phyloP scores from a whole-genome alignment of 495 filamentous ascomycete genomes.

The Penicillium dipodomyicola region DNA sequence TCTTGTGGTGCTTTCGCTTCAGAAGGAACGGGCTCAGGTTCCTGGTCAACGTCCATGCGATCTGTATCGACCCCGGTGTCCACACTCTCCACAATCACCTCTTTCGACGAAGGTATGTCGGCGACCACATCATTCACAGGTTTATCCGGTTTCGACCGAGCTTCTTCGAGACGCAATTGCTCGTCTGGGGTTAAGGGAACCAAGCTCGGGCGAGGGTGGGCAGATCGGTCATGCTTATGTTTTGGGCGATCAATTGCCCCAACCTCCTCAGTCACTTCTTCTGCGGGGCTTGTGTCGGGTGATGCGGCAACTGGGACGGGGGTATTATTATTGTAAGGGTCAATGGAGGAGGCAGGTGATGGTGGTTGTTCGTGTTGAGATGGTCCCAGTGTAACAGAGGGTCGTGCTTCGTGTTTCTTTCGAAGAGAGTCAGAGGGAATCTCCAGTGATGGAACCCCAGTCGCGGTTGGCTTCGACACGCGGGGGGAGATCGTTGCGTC shows the following conservation, averaged over 20 bases:
- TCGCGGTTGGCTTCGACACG: constrained; percentile 18
- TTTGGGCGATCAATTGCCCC: constrained; percentile 24
- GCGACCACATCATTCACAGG: constrained; percentile 18
- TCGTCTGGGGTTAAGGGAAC: constrained; percentile 49
- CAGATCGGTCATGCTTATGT: constrained; percentile 25
- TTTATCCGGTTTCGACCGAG: constrained; percentile 39
- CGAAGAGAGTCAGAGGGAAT: constrained; percentile 15
- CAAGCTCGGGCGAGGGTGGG: constrained; percentile 22
- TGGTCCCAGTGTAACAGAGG: constrained; percentile 33
- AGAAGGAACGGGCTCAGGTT: constrained; percentile 8
- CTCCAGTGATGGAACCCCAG: constrained; percentile 19
- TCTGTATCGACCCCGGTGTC: constrained; percentile 19
- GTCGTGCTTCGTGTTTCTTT: constrained; percentile 33
- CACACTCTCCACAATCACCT: constrained; percentile 31
- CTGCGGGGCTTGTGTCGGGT: constrained; percentile 43
- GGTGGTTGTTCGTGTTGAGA: constrained; percentile 40
- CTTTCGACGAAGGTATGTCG: constrained; percentile 18
- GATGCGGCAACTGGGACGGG: constrained; percentile 39
- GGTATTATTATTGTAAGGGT: constrained; percentile 44
- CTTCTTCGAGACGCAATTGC: constrained; percentile 50
- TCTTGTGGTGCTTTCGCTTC: constrained; percentile 19
- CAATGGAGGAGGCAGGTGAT: constrained; percentile 45
- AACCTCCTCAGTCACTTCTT: constrained; percentile 31
- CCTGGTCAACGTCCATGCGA: constrained; percentile 25
- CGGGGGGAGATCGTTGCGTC: constrained; percentile 21